Base-by-base conservation (phyloP, 2,329 filamentous ascomycete genomes). In the Apiospora pterosperma region DNA sequence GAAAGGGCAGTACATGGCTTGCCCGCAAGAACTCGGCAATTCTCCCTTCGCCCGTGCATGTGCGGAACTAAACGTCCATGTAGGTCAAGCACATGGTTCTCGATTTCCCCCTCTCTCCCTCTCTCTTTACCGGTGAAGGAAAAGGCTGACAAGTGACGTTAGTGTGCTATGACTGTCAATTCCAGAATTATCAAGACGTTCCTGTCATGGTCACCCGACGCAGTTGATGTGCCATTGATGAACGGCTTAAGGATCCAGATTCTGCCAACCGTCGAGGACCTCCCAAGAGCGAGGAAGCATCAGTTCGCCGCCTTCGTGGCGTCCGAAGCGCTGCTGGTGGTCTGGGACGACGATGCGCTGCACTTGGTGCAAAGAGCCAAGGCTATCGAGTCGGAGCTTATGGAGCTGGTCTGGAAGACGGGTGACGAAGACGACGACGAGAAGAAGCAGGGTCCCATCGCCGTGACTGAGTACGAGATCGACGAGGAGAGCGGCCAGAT, bases 241-340 rank as follows among this genome's bases (percentile, higher is more conserved):
- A 92, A 93, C 74, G 90, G 90, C 23, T 84, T 93, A n/a, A 85
- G 89, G 41, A 86, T 93, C 19, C 91, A 93, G 76, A 90, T 94
- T 66, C 77, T 93, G 11, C 90, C 90, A 0, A 90, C 87, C 0
- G 84, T 93, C 58, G 85, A 90, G 19, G 90, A 93, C 72, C 82
- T 93, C 4, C 83, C 88, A 0, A 83, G 87, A 44, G 91, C 90
- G 5, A 84, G 91, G 65, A 94, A 92, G 75, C 87, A 92, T 74
- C 92, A 95, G 74, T 93, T 91, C 69, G 92, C 91, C 14, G 92
- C 92, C 8, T 94, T 95, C 74, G 84, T 95, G 48, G 88, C 90
- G 2, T 86, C 85, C 0, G 88, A 92, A 67, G 86, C 87, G 5
- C 80, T 94, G 5, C 80, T 96, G 1, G 81, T 95, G 1, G 91